Evolutionary conservation across 2,329 filamentous ascomycete species (phyloP).

Genomic region (Emericellopsis atlantica): DNA sequence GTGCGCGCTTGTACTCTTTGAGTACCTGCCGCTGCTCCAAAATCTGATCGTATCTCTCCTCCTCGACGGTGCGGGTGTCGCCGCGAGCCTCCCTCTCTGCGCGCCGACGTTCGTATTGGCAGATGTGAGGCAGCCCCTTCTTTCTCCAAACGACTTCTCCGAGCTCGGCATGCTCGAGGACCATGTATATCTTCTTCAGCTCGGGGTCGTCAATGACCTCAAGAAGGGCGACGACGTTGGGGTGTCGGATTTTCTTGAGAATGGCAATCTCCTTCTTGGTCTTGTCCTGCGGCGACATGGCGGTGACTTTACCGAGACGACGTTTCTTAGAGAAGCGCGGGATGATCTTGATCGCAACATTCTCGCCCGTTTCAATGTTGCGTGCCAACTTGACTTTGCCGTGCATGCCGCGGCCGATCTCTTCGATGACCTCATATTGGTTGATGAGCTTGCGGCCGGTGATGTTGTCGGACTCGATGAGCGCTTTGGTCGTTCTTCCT

Average conservation of each 20-base stretch:
- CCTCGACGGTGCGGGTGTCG: slow-evolving; percentile 43
- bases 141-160: slow-evolving; percentile 93
- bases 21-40: slow-evolving; percentile 45
- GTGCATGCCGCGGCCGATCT: slow-evolving; percentile 90
- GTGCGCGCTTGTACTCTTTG: slow-evolving; percentile 45
- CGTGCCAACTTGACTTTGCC: slow-evolving; percentile 95
- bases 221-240: slow-evolving; percentile 89
- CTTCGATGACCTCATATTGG: slow-evolving; percentile 92
- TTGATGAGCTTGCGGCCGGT: slow-evolving; percentile 96
- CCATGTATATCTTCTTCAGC: slow-evolving; percentile 95
- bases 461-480: slow-evolving; percentile 77
- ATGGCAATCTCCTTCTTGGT: slow-evolving; percentile 96
- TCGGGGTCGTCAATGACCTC: slow-evolving; percentile 97
- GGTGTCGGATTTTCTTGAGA: slow-evolving; percentile 92
- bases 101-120: slow-evolving; percentile 67
- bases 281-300: slow-evolving; percentile 56
- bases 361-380: slow-evolving; percentile 60
- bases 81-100: slow-evolving; percentile 60
- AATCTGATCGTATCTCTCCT: slow-evolving; percentile 47
- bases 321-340: slow-evolving; percentile 89
- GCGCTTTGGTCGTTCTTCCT: slow-evolving; percentile 69
- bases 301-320: slow-evolving; percentile 71
- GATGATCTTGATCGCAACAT: slow-evolving; percentile 97
- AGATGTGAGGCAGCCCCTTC: slow-evolving; percentile 74
- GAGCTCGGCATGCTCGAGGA: slow-evolving; percentile 86